Percentiles rank a stretch among this genome's conserved stretches.
Evolutionary conservation across 306 rosid genomes (phyloP).

Genomic region (Medicago lupulina): DNA sequence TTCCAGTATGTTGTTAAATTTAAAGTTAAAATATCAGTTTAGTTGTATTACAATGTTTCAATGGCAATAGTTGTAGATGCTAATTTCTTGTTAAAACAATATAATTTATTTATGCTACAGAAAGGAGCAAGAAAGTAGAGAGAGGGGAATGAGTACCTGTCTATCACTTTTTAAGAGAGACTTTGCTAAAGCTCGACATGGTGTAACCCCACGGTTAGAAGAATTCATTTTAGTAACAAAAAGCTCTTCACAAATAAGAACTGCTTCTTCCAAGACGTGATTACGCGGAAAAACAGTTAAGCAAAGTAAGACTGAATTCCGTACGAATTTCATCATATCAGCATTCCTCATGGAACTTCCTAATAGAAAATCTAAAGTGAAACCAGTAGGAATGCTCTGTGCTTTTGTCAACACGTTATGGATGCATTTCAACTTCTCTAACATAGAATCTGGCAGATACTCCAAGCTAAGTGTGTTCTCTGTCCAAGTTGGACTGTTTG

Average conservation of each 20-base stretch:
- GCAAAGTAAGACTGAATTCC: constrained; percentile 75
- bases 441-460: constrained; percentile 68
- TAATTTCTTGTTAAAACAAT: neutral
- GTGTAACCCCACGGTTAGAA: constrained; percentile 60
- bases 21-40: constrained; percentile 25
- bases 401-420: constrained; percentile 54
- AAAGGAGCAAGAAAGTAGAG: constrained; percentile 23
- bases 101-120: constrained; percentile 7
- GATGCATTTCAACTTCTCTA: constrained; percentile 62
- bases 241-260: constrained; percentile 84
- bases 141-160: constrained; percentile 60
- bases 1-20: constrained; percentile 28
- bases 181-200: constrained; percentile 86
- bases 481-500: constrained; percentile 76
- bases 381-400: constrained; percentile 49
- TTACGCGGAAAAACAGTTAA: constrained; percentile 82
- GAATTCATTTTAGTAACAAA: constrained; percentile 62
- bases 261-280: constrained; percentile 81
- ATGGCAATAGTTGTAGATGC: neutral
- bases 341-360: constrained; percentile 56
- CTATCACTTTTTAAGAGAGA: constrained; percentile 83
- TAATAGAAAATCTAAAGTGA: constrained; percentile 68
- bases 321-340: constrained; percentile 78
- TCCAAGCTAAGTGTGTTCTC: constrained; percentile 73
- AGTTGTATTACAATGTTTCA: constrained; percentile 10